Evolutionary conservation across 1,284 basidiomycete genomes (phyloP).

Genomic region (Rhodofomes roseus): DNA sequence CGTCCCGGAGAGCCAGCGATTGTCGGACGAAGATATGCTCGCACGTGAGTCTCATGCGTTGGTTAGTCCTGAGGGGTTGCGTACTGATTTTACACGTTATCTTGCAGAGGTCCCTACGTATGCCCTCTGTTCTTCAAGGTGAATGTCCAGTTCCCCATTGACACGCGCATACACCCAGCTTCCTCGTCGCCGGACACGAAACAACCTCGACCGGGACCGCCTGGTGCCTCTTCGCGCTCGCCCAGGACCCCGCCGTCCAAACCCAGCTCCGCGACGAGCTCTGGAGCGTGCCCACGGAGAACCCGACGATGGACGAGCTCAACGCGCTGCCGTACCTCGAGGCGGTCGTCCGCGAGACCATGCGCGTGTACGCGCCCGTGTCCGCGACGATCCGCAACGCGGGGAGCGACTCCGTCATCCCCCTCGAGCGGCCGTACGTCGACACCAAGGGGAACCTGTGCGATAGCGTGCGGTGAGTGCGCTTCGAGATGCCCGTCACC

Average conservation of each 20-base stretch:
- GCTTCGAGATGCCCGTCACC: background rate
- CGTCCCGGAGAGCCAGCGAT: conserved; percentile 36
- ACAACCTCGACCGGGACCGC: conserved; percentile 47
- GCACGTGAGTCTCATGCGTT: conserved; percentile 40
- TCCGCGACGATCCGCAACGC: conserved; percentile 48
- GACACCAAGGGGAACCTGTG: conserved; percentile 24
- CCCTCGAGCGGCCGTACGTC: conserved; percentile 25
- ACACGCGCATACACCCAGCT: conserved; percentile 20
- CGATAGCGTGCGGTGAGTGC: conserved; percentile 22
- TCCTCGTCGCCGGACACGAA: conserved; percentile 73
- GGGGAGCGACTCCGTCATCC: conserved; percentile 43
- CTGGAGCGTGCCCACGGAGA: conserved; percentile 31
- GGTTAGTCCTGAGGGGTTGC: background rate
- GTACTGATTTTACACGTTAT: too few relatives aligned
- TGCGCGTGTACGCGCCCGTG: conserved; percentile 69
- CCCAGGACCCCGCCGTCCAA: conserved; percentile 54
- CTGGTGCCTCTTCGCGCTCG: conserved; percentile 66
- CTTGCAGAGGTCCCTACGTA: conserved; percentile 16
- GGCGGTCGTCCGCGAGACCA: conserved; percentile 64
- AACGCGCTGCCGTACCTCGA: conserved; percentile 60
- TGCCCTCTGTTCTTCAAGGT: background rate
- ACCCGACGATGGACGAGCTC: conserved; percentile 54
- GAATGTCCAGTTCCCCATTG: background rate
- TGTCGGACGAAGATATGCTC: conserved; percentile 54
- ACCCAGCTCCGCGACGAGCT: conserved; percentile 69